These are phyloP conservation scores for Amesomyces nigricolor DNA, from an alignment of 2,329 filamentous ascomycete species.

Conservation along the genomic window DNA sequence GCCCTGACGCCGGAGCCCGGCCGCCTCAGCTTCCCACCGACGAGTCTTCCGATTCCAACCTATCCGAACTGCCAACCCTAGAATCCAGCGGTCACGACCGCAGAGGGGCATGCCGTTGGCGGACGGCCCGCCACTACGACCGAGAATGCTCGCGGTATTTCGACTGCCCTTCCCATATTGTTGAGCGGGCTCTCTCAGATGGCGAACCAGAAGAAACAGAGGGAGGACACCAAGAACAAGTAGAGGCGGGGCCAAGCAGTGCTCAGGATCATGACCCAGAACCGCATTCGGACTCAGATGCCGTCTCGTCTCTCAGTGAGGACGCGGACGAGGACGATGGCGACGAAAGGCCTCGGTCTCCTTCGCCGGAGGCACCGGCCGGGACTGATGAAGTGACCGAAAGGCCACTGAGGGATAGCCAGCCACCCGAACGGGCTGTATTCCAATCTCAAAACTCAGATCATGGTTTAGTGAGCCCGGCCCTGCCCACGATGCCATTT, in stretches of 20 bases:
- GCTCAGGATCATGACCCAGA: neutral
- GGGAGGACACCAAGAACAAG: constrained; percentile 8
- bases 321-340: neutral
- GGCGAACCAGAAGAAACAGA: constrained; percentile 20
- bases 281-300: constrained; percentile 12
- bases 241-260: neutral
- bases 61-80: neutral
- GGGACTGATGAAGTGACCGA: neutral
- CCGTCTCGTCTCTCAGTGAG: constrained; percentile 1
- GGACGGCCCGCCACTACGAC: constrained; percentile 35
- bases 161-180: constrained; percentile 44
- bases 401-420: neutral
- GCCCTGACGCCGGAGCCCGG: constrained; percentile 26
- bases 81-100: neutral
- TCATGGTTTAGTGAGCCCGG: neutral
- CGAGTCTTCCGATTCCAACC: constrained; percentile 24
- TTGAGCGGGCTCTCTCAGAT: constrained; percentile 36
- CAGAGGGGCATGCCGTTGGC: constrained; percentile 34
- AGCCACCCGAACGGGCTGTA: neutral
- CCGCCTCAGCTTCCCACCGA: constrained; percentile 16
- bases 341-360: neutral
- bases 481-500: neutral
- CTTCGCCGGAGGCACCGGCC: neutral
- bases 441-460: neutral
- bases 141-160: constrained; percentile 44